Evolutionary conservation across 1,139 yeast genomes (phyloP).

Genomic region (Sugiyamaella japonica): DNA sequence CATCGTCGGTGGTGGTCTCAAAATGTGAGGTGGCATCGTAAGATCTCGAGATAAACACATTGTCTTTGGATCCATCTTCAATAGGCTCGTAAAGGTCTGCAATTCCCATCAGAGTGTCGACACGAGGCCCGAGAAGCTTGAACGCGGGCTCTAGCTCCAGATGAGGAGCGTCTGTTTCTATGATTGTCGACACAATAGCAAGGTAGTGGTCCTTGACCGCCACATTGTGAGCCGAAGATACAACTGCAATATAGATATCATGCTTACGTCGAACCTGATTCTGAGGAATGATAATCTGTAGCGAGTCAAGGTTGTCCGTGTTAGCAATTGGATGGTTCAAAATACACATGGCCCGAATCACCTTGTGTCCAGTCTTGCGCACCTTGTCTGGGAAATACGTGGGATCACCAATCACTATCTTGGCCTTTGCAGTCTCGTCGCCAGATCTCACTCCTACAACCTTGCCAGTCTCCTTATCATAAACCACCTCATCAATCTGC

Average conservation of each 20-base stretch:
- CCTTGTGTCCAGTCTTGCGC: slow-evolving; percentile 77
- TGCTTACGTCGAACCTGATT: slow-evolving; percentile 91
- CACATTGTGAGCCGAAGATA: slow-evolving; percentile 88
- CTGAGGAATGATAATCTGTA: slow-evolving; percentile 94
- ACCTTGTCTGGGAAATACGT: slow-evolving; percentile 95
- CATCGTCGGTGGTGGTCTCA: slow-evolving; percentile 95
- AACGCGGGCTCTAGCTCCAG: slow-evolving; percentile 93
- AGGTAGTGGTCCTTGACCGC: slow-evolving; percentile 86
- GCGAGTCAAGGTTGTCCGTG: slow-evolving; percentile 81
- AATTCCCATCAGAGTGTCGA: slow-evolving; percentile 94
- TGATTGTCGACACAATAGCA: slow-evolving; percentile 92
- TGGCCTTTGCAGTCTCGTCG: slow-evolving; percentile 89
- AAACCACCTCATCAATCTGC: slow-evolving; percentile 86
- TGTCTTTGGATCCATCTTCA: slow-evolving; percentile 77
- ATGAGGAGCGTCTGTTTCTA: slow-evolving; percentile 93
- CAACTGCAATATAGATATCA: slow-evolving; percentile 90
- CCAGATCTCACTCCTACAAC: slow-evolving; percentile 87
- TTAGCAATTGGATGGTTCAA: slow-evolving; percentile 87
- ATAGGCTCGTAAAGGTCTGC: slow-evolving; percentile 88
- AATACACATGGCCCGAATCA: slow-evolving; percentile 93
- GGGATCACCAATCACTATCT: slow-evolving; percentile 95
- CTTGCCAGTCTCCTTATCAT: slow-evolving; percentile 65
- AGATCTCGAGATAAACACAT: slow-evolving; percentile 79
- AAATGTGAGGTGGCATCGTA: slow-evolving; percentile 96
- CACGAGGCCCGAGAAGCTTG: slow-evolving; percentile 72